These are phyloP conservation scores for Gynochthodes officinalis DNA, from an alignment of 257 asterid genomes.

Conservation along the genomic window DNA sequence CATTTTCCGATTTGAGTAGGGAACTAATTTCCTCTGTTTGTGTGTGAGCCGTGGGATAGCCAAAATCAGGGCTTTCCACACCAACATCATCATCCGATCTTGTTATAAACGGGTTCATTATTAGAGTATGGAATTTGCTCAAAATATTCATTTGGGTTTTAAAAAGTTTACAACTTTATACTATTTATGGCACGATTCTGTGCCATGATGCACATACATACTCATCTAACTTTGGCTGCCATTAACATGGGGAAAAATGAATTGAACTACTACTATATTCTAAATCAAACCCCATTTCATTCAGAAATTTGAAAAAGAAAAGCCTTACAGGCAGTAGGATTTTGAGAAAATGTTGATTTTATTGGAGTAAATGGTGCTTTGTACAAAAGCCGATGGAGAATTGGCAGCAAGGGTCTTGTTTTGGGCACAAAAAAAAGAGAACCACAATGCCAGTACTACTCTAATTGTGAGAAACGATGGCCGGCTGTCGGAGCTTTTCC, in stretches of 20 bases:
- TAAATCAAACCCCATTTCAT: background rate
- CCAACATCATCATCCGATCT: too few species aligned
- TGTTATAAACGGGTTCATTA: background rate
- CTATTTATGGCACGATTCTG: background rate
- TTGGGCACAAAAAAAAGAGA: slow-evolving; percentile 42
- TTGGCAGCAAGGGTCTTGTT: slow-evolving; percentile 56
- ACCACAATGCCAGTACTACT: slow-evolving; percentile 41
- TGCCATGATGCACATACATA: background rate
- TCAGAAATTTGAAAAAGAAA: background rate
- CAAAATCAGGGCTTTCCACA: too few species aligned
- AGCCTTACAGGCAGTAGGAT: slow-evolving; percentile 87
- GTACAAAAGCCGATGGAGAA: slow-evolving; percentile 90
- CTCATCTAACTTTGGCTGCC: background rate
- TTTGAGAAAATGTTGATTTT: slow-evolving; percentile 88
- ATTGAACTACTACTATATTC: background rate
- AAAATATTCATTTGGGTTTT: background rate
- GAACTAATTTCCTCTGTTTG: too few species aligned
- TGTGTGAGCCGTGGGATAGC: too few species aligned
- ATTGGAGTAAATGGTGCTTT: slow-evolving; percentile 76
- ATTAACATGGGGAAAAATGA: background rate
- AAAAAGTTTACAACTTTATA: background rate
- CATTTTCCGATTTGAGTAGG: too few species aligned
- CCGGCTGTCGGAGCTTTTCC: slow-evolving; percentile 27
- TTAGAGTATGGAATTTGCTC: background rate
- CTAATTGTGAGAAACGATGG: slow-evolving; percentile 40